phyloP scores from a whole-genome alignment of 2,329 filamentous ascomycete species.

The Alternaria novae-zelandiae region DNA sequence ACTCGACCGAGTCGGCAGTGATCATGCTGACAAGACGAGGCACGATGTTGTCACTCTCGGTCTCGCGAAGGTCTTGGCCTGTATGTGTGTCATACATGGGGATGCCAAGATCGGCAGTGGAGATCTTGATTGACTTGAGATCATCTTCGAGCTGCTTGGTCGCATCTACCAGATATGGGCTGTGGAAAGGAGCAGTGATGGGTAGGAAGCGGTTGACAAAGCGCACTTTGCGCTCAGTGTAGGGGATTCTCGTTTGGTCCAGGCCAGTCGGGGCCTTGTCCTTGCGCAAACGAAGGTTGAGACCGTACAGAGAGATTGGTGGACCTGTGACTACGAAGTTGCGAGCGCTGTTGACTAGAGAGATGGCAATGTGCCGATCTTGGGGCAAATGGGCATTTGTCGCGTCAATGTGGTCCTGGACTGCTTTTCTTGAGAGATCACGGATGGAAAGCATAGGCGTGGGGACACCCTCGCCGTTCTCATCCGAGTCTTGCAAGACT shows the following conservation, averaged over 20 bases:
- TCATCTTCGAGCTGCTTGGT: conserved; percentile 85
- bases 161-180: conserved; percentile 85
- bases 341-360: conserved; percentile 92
- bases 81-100: conserved; percentile 82
- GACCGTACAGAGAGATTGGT: conserved; percentile 92
- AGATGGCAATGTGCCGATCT: conserved; percentile 93
- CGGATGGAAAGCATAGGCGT: conserved; percentile 98
- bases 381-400: conserved; percentile 95
- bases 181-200: conserved; percentile 98
- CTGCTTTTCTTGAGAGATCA: conserved; percentile 83
- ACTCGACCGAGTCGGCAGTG: conserved; percentile 90
- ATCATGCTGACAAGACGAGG: conserved; percentile 90
- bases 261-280: conserved; percentile 97
- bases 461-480: conserved; percentile 91
- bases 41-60: conserved; percentile 75
- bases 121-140: conserved; percentile 79
- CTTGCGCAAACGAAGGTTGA: conserved; percentile 93
- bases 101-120: conserved; percentile 75
- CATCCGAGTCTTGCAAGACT: conserved; percentile 89
- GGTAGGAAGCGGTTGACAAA: conserved; percentile 97
- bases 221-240: conserved; percentile 93
- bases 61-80: conserved; percentile 80
- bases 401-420: conserved; percentile 95
- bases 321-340: conserved; percentile 97
- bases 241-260: conserved; percentile 92